These are phyloP conservation scores for Xylaria sp. DNA, from an alignment of 2,329 filamentous ascomycete species.

Conservation along the genomic window DNA sequence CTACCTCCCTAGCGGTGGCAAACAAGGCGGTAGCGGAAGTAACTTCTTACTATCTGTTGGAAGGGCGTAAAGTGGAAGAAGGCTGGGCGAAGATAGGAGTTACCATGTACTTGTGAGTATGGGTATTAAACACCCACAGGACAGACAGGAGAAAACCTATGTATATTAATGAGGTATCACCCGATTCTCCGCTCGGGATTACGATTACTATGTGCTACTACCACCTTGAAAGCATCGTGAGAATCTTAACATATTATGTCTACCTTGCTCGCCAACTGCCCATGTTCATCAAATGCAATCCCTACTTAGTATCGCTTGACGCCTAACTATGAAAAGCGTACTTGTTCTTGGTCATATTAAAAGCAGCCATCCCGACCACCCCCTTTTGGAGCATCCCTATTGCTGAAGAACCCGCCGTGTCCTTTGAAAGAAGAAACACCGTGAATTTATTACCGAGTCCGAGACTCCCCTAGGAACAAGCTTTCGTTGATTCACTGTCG, in stretches of 20 bases:
- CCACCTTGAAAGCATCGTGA: slow-evolving; percentile 23
- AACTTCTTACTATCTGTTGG: slow-evolving; percentile 64
- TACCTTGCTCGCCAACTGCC: neutral
- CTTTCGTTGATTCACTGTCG: neutral
- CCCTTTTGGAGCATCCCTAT: neutral
- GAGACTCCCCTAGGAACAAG: neutral
- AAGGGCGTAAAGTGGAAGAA: slow-evolving; percentile 47
- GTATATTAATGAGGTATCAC: slow-evolving; percentile 45
- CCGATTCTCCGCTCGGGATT: slow-evolving; percentile 49
- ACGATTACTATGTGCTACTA: slow-evolving; percentile 48
- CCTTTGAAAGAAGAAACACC: neutral
- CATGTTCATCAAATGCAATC: neutral
- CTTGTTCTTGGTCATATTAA: neutral
- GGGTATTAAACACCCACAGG: slow-evolving; percentile 6
- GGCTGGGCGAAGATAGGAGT: neutral
- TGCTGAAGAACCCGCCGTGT: neutral
- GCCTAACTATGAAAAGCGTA: neutral
- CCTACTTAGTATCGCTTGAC: neutral
- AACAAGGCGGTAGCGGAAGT: slow-evolving; percentile 65
- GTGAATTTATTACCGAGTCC: neutral
- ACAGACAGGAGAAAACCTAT: slow-evolving; percentile 17
- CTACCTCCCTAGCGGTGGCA: slow-evolving; percentile 81
- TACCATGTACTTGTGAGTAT: neutral
- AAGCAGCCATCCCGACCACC: neutral
- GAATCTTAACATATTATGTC: neutral